Base-by-base conservation (phyloP, 768 basidiomycete species). In the Russula sp. region DNA sequence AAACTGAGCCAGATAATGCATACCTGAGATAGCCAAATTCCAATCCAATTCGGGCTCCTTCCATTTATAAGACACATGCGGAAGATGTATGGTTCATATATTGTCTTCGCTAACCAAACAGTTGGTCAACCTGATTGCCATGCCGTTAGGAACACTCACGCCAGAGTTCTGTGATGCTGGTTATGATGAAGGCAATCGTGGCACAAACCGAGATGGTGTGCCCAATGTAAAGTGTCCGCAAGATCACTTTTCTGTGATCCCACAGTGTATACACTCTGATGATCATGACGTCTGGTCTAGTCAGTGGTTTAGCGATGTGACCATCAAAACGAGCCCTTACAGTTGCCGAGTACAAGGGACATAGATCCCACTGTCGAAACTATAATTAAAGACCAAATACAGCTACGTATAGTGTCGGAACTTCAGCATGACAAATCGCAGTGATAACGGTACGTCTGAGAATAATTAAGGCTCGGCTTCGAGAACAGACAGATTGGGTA, bases 21-120 rank as follows among this genome's bases (percentile, higher is more conserved):
- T 62, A 78, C 77, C 47, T 76, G 75, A n/a, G 70, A 73, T 3
- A 73, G 68, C 75, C 76, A 77, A 3, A 75, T 66, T 22, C 65
- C 65, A 35, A 63, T 58, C 65, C 65, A 66, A 32, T 57, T 59
- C 16, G 32, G 47, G 22, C 4, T 39, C 52, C 61, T 45, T 47
- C 47, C 62, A 6, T 4, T 42, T 42, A 66, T 35, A 39, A 66
- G 57, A 32, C 65, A 66, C 65, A 66, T 66, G 37, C 18, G 55
- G 44, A 66, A 66, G 44, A 66, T 18, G 22, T 10, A 27, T 7
- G 50, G 37, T 14, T 66, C 65, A n/a, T 42, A 39, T 2, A 53
- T 8, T 9, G 51, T 20, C 22, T 58, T 27, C 27, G 57, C 65
- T 66, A 34, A 16, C 4, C 9, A 53, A 53, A 48, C 22, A 20